Percentiles rank a stretch among this genome's conserved stretches.
phyloP scores from a whole-genome alignment of 2,329 filamentous ascomycete species.

The Colletotrichum paranaense region DNA sequence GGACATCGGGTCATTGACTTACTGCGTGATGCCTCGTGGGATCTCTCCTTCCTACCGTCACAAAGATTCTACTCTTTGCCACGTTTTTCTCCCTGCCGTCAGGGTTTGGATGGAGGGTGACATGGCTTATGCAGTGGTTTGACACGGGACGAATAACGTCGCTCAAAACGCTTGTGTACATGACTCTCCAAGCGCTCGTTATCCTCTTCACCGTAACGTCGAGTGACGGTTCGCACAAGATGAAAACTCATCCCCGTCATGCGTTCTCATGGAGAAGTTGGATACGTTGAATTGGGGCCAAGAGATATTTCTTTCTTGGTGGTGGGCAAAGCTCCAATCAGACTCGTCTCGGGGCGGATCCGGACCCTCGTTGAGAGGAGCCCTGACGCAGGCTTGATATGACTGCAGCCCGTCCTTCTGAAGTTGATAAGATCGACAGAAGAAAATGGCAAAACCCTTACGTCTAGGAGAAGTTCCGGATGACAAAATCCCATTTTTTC shows the following conservation, averaged over 20 bases:
- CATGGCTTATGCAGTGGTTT: slow-evolving; percentile 18
- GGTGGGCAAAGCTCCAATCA: background rate
- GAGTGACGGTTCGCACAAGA: background rate
- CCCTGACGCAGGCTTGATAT: background rate
- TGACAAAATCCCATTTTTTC: background rate
- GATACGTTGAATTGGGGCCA: background rate
- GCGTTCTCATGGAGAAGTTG: background rate
- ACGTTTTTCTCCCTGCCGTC: background rate
- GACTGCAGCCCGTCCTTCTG: background rate
- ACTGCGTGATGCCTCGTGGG: background rate
- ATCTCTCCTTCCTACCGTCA: background rate
- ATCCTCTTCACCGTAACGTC: background rate
- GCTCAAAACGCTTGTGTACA: slow-evolving; percentile 2
- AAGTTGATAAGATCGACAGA: background rate
- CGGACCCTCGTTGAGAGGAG: background rate
- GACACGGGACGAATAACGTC: slow-evolving; percentile 14
- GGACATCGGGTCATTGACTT: background rate
- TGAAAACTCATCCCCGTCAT: slow-evolving; percentile 3
- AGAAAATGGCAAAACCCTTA: background rate
- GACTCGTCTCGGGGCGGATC: background rate
- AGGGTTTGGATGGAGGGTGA: slow-evolving; percentile 15
- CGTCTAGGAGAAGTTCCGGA: background rate
- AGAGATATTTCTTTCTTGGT: background rate
- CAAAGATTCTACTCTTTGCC: background rate
- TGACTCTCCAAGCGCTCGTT: slow-evolving; percentile 20